Evolutionary conservation across 176 grass and related monocot genomes (phyloP), one percentile per base, ranked within the genome.

Genomic region (Dendrocalamus sinicus): DNA sequence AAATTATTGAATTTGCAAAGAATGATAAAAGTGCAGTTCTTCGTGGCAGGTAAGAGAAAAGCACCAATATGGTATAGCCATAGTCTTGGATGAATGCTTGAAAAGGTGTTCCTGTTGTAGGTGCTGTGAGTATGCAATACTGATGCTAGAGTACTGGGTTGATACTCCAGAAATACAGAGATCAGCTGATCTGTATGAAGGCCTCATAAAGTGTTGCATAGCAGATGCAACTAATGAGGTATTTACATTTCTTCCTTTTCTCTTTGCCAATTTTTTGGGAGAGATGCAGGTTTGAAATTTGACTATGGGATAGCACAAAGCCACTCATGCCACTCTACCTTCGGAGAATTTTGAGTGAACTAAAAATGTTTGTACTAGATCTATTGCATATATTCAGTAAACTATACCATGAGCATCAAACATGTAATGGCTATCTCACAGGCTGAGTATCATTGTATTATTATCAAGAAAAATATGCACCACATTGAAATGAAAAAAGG

Each of bases 121-220:
- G 89, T 98, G 95, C 66, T 98, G 93, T 24, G 93, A 98, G 69
- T 98, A 98, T 67, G 89, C 95, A 90, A 79, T 93, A 70, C 78
- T 98, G 69, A 92, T 98, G 84, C 62, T 98, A 54, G 91, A 95
- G 62, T 85, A 65, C 52, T 98, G 93, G 95, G 95, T 85, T 85
- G 95, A 98, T 92, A 91, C 95, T 78, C 89, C 91, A 11, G 95
- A 98, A 92, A 91, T 98, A 80, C 95, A 92, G 73, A 89, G 85
- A 76, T 95, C 93, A 81, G 83, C 83, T 80, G 81, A 93, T 80
- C 57, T 90, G 26, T 98, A 91, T 78, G 93, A 98, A 93, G 91
- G 95, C 55, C 78, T 98, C 52, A 98, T 98, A 79, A 98, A 91
- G 83, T 93, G 93, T 35, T 93, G 93, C 48, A 92, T 98, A 85